Percentiles rank a stretch among this genome's conserved stretches.
Conservation (phyloP, 306 rosid species). For the Lathyrus oleraceus region DNA sequence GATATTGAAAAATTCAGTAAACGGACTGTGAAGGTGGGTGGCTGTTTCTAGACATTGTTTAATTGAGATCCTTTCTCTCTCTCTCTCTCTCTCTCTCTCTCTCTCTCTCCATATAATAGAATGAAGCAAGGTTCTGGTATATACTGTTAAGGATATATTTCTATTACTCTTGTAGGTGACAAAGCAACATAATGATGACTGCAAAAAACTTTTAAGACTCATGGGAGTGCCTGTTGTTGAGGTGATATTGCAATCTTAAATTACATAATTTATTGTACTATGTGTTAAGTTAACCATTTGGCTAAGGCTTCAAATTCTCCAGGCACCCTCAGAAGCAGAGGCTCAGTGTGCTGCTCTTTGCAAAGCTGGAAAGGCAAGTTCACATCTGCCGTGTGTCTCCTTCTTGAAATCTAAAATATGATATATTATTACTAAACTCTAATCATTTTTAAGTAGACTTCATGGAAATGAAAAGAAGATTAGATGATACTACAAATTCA, state of each 20-base stretch:
- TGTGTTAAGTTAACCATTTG: constrained; percentile 28
- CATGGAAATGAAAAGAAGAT: background rate
- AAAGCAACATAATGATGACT: constrained; percentile 92
- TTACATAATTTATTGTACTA: constrained; percentile 2
- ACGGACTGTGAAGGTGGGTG: constrained; percentile 88
- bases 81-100: background rate
- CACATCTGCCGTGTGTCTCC: constrained; percentile 27
- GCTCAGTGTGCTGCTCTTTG: constrained; percentile 97
- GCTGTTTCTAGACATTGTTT: constrained; percentile 22
- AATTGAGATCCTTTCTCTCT: constrained; percentile 9
- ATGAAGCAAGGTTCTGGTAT: constrained; percentile 6
- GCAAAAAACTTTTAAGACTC: constrained; percentile 83
- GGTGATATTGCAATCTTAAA: constrained; percentile 53
- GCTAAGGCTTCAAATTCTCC: constrained; percentile 45
- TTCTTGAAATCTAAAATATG: constrained; percentile 16
- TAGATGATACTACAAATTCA: background rate
- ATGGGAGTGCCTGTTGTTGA: constrained; percentile 98
- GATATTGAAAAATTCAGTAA: constrained; percentile 94
- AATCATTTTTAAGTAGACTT: constrained; percentile 16
- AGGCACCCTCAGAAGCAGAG: constrained; percentile 99
- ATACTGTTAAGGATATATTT: constrained; percentile 30
- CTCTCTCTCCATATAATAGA: background rate
- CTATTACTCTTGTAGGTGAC: constrained; percentile 68
- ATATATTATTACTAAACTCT: constrained; percentile 10
- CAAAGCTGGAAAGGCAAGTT: constrained; percentile 84